Evolutionary conservation across 495 filamentous ascomycete species (phyloP).

Genomic region (Trichoderma asperelloides): DNA sequence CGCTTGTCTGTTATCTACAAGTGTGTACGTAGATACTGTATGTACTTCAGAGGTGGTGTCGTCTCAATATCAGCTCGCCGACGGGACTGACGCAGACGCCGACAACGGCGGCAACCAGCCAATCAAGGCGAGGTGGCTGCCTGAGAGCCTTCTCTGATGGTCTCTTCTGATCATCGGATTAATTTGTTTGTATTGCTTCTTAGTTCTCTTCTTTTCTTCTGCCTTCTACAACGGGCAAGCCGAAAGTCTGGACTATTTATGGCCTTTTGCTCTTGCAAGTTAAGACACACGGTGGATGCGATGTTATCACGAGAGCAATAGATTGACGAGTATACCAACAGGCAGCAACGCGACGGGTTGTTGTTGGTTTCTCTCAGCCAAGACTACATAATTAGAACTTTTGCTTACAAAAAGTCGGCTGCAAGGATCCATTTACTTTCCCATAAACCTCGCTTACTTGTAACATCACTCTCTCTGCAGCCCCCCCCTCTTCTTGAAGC

Average conservation of each 20-base stretch:
- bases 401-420: too few relatives aligned
- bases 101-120: neutral
- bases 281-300: neutral
- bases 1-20: too few relatives aligned
- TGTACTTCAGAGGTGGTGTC: neutral
- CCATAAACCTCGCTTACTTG: too few relatives aligned
- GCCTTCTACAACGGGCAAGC: neutral
- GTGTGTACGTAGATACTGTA: too few relatives aligned
- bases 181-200: neutral
- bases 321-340: too few relatives aligned
- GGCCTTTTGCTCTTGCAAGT: neutral
- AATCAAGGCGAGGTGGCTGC: neutral
- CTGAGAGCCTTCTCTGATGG: neutral
- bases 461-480: too few relatives aligned
- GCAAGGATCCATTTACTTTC: too few relatives aligned
- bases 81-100: neutral
- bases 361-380: too few relatives aligned
- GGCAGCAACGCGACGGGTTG: too few relatives aligned
- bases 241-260: neutral
- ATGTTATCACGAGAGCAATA: neutral
- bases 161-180: neutral
- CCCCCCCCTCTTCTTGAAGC: too few relatives aligned
- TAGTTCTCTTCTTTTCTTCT: neutral
- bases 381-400: too few relatives aligned
- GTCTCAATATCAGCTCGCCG: neutral